Percentiles rank a stretch among this genome's conserved stretches.
These are phyloP conservation scores for Scedosporium boydii DNA, from an alignment of 2,329 filamentous ascomycete genomes.

Conservation along the genomic window DNA sequence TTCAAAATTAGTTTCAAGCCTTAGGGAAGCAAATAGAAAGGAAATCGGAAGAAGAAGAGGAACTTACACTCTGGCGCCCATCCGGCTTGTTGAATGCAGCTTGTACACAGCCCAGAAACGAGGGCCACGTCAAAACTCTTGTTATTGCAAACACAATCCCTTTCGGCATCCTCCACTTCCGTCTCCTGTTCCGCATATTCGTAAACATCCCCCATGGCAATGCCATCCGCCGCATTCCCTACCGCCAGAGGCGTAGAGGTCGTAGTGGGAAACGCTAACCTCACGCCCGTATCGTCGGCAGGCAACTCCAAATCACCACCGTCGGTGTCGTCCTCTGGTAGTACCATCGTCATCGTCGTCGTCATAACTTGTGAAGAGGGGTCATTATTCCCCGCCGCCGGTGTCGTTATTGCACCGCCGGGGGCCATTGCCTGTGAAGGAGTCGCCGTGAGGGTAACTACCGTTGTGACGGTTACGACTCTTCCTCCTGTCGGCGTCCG, in stretches of 20 bases:
- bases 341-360: conserved; percentile 6
- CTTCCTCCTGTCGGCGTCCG: background rate
- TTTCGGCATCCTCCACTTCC: conserved; percentile 18
- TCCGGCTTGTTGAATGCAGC: conserved; percentile 24
- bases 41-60: background rate
- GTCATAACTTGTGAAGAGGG: background rate
- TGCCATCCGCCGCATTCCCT: conserved; percentile 9
- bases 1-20: background rate
- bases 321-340: background rate
- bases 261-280: conserved; percentile 5
- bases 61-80: conserved; percentile 4
- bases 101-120: conserved; percentile 27
- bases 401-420: background rate
- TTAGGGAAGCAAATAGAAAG: background rate
- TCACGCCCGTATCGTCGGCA: background rate
- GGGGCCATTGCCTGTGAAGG: background rate
- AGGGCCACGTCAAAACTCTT: conserved; percentile 28
- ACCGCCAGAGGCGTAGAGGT: conserved; percentile 9
- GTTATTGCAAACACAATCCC: conserved; percentile 27
- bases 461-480: background rate
- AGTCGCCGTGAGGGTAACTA: conserved; percentile 5
- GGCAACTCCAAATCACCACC: background rate
- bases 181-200: conserved; percentile 6
- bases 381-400: background rate
- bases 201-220: background rate